A percentile compares a stretch with the other conserved stretches of the same genome.
Conservation (phyloP, 805 yeast genomes). For the Ascoidea asiatica region DNA sequence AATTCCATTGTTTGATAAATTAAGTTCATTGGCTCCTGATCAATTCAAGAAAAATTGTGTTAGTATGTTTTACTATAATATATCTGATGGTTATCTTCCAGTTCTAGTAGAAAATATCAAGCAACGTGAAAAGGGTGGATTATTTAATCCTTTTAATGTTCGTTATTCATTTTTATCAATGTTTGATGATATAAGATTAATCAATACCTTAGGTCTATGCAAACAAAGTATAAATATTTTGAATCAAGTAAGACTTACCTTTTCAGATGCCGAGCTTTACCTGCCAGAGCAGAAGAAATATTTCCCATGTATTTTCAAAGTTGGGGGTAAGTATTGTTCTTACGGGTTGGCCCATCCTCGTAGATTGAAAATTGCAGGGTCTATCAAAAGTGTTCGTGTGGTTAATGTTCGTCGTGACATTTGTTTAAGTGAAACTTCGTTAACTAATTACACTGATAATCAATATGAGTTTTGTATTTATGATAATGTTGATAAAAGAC, state of each 20-base stretch:
- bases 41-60: not conserved
- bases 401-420: slow-evolving; percentile 5
- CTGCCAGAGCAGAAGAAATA: slow-evolving; percentile 34
- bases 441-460: slow-evolving; percentile 5
- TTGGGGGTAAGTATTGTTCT: slow-evolving; percentile 33
- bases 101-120: not conserved
- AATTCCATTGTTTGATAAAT: not conserved
- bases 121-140: not conserved
- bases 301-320: slow-evolving; percentile 46
- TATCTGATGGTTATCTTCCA: not conserved
- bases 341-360: not conserved
- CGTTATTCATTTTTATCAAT: slow-evolving; percentile 7
- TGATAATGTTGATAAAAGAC: slow-evolving; percentile 2
- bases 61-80: not conserved
- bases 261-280: slow-evolving; percentile 34
- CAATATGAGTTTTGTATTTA: slow-evolving; percentile 6
- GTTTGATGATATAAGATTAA: slow-evolving; percentile 26
- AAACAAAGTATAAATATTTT: slow-evolving; percentile 27
- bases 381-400: slow-evolving; percentile 20
- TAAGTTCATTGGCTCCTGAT: not conserved
- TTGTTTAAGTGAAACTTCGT: slow-evolving; percentile 4
- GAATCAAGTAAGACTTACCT: slow-evolving; percentile 21
- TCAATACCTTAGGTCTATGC: slow-evolving; percentile 32
- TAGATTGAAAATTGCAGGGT: slow-evolving; percentile 16
- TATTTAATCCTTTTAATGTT: not conserved